Evolutionary conservation across 169 alveolate species (phyloP).

Genomic region (Babesia sp.): DNA sequence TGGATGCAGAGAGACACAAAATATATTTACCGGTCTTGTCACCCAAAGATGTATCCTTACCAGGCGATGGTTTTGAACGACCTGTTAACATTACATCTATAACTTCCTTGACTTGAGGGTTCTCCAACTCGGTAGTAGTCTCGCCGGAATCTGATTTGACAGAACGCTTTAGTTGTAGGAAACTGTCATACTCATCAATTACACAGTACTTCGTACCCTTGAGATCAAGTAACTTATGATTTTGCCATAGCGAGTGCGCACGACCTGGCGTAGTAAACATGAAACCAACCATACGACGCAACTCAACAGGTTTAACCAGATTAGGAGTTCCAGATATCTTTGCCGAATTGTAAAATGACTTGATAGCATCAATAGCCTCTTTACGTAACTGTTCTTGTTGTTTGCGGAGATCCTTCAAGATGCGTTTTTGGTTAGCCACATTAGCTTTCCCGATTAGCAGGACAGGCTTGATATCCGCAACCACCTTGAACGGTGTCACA

Average conservation of each 20-base stretch:
- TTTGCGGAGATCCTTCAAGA: constrained; percentile 19
- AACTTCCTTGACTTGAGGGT: constrained; percentile 12
- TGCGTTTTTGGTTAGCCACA: constrained; percentile 33
- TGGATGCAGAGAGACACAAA: constrained; percentile 52
- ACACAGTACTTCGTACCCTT: constrained; percentile 40
- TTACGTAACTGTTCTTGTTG: constrained; percentile 7
- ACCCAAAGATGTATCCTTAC: neutral
- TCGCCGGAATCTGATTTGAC: neutral
- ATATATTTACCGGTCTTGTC: constrained; percentile 37
- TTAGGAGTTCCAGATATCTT: neutral
- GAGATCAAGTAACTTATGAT: constrained; percentile 28
- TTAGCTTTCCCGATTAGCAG: constrained; percentile 55
- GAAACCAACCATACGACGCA: constrained; percentile 37
- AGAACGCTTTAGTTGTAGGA: constrained; percentile 19
- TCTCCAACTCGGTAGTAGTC: constrained; percentile 2
- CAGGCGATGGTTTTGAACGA: neutral
- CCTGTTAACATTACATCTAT: constrained; percentile 16
- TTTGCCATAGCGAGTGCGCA: constrained; percentile 23
- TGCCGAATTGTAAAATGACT: neutral
- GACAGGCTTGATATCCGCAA: constrained; percentile 35
- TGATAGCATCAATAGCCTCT: constrained; percentile 12
- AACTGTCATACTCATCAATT: constrained; percentile 55
- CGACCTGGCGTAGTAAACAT: constrained; percentile 53
- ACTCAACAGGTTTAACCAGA: neutral
- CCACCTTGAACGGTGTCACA: neutral